Conservation (phyloP, 768 basidiomycete species). For the Atractiella rhizophila region DNA sequence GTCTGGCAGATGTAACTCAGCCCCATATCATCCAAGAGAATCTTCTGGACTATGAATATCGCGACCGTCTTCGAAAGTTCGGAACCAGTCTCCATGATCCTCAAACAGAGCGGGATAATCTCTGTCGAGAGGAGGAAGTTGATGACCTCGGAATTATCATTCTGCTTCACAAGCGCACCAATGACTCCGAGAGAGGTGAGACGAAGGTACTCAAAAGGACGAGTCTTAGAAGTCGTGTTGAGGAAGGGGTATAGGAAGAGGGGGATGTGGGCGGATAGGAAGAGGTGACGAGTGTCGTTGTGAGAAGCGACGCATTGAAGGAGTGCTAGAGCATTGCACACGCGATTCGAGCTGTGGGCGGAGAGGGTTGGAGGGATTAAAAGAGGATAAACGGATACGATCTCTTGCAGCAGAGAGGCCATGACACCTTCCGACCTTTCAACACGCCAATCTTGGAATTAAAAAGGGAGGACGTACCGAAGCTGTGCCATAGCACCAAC, state of each 20-base stretch:
- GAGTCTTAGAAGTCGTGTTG: slow-evolving; percentile 94
- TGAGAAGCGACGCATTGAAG: slow-evolving; percentile 97
- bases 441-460: not conserved
- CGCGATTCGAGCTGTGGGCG: slow-evolving; percentile 90
- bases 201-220: slow-evolving; percentile 98
- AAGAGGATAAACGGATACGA: slow-evolving; percentile 89
- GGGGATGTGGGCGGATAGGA: slow-evolving; percentile 83
- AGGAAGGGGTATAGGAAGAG: slow-evolving; percentile 87
- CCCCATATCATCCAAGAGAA: slow-evolving; percentile 81
- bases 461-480: slow-evolving; percentile 31
- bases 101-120: slow-evolving; percentile 94
- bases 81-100: slow-evolving; percentile 99
- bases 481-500: slow-evolving; percentile 91
- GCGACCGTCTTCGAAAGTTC: slow-evolving; percentile 97
- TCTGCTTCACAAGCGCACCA: slow-evolving; percentile 98
- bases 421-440: slow-evolving; percentile 45
- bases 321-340: slow-evolving; percentile 92
- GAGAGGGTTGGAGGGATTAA: slow-evolving; percentile 86
- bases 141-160: slow-evolving; percentile 95
- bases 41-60: slow-evolving; percentile 97
- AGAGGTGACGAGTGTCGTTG: slow-evolving; percentile 78
- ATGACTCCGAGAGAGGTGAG: slow-evolving; percentile 97
- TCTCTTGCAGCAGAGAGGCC: slow-evolving; percentile 89
- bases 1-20: slow-evolving; percentile 98
- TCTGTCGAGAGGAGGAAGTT: slow-evolving; percentile 97